Evolutionary conservation across 2,329 filamentous ascomycete genomes (phyloP), one percentile per base, ranked within the genome.

Genomic region (Berkeleyomyces basicola): DNA sequence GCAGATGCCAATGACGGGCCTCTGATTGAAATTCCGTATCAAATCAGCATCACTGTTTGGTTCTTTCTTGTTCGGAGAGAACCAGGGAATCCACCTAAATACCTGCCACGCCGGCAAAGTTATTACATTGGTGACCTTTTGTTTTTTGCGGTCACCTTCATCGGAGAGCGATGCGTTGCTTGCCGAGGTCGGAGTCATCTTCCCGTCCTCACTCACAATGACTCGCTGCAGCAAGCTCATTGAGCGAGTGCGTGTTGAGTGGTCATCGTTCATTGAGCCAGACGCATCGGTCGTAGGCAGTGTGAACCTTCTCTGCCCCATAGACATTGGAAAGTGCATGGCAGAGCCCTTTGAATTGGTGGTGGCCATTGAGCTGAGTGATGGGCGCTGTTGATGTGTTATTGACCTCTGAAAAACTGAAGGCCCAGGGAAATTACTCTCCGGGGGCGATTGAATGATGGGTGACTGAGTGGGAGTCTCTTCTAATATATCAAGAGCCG

Each of bases 31-130:
- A 70, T 96, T 91, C 61, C 84, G 82, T n/a, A 88, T 90, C 7
- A 96, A 87, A 69, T 96, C 90, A 1, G 84, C 80, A 70, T 96
- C 88, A 65, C 79, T 82, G 61, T 73, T 72, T 3, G 81, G 81
- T 61, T 81, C 78, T 57, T 71, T 74, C 65, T 77, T 77, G 3
- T 75, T 73, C 3, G 79, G 71, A 1, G 89, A 90, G 70, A 95
- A 90, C 91, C 91, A 96, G 37, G 91, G 91, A 68, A 96, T 90
- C 36, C 97, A 77, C 69, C 88, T 90, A 74, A 96, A 97, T 70
- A 97, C 96, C 69, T 96, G 92, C 90, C 91, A 97, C 1, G 93
- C 93, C 44, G 92, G 92, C 77, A 97, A 96, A 64, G 92, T 85
- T 11, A 97, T 87, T 68, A 95, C 91, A 70, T 92, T 96, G 67